Evolutionary conservation across 2,329 filamentous ascomycete genomes (phyloP), one percentile per base, ranked within the genome.

Genomic region (Tolypocladium cylindrosporum): DNA sequence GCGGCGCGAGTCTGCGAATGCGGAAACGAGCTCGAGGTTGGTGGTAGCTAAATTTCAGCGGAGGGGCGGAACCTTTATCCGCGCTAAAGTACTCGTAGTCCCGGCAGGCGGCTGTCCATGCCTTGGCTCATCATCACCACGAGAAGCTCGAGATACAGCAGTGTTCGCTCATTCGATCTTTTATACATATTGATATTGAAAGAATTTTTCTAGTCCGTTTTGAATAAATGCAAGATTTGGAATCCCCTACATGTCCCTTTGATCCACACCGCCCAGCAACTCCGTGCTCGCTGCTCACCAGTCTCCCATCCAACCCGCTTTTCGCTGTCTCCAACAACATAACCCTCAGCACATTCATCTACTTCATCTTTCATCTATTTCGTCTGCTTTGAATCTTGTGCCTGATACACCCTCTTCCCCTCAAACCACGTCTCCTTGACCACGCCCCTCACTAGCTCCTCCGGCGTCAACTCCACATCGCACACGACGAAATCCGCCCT

Each of bases 401-500:
- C 60, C 27, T 60, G 54, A 51, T 64, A 80, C 2, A 80, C 75
- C 62, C 64, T 70, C 55, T 62, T 63, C 1, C 82, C 81, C 10
- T 70, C 72, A 61, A 79, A 79, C 80, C 80, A 84, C 1, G 82
- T 84, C 72, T 83, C 74, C 55, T 64, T 62, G 0, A 83, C 72
- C 24, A 65, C 69, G 0, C 78, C 79, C 11, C 73, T 64, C 54
- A 81, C 69, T 58, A 85, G 65, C 61, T 71, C 72, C 31, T 74
- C 73, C 21, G 75, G 72, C 27, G 76, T 73, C 73, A 79, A 79
- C 31, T 74, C 68, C 72, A 82, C 76, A 58, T 83, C 75, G 21
- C 48, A 81, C 16, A 74, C 66, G 4, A 80, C 78, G 57, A 87
- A 83, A 62, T 87, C 84, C 0, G 84, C 84, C 61, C 76, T 72